Evolutionary conservation across 225 moss, liverwort and hornwort genomes (phyloP), one percentile per base, ranked within the genome.

Genomic region (Neckera pumila): DNA sequence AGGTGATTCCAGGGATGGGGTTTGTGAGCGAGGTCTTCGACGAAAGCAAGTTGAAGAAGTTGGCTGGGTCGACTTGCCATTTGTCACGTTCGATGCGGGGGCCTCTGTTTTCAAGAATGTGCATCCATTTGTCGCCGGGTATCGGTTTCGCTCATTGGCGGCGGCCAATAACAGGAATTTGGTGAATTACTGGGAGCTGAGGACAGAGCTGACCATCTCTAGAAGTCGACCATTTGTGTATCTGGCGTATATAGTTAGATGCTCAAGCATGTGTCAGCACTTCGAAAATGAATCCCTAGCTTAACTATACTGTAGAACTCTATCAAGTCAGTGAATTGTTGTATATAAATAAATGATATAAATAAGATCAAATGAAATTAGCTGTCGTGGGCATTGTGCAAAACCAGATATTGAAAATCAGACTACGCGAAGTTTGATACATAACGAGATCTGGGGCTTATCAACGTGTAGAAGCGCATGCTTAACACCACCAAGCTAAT

Each of bases 11-110:
- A 94, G 92, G 90, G 70, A 95, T 95, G 96, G 97, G 95, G 8
- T 87, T 95, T 84, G 98, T 96, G 23, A 94, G 96, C 10, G 96
- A 96, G 84, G 93, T 97, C 27, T 95, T 96, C n/a, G n/a, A n/a
- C n/a, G 90, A 94, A 90, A 89, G 91, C 49, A 90, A 93, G 64
- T 82, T 97, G 73, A 76, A 90, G 60, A 92, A 93, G 58, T 80
- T 97, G 76, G 80, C 93, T 2, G 97, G 97, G 40, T 74, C 73
- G 31, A 11, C 47, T 47, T 47, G 45, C 7, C 6, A 30, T 53
- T 91, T 17, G 90, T 14, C 95, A 96, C 86, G 95, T 95, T 21
- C 88, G 94, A 80, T 25, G 95, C 28, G 10, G 30, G 6, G 73
- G 11, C 17, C 19, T 31, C 95, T 4, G 96, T 92, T 61, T 91